Conservation (phyloP, 2,329 filamentous ascomycete species). For the Graphilbum ipis-grandicollis region DNA sequence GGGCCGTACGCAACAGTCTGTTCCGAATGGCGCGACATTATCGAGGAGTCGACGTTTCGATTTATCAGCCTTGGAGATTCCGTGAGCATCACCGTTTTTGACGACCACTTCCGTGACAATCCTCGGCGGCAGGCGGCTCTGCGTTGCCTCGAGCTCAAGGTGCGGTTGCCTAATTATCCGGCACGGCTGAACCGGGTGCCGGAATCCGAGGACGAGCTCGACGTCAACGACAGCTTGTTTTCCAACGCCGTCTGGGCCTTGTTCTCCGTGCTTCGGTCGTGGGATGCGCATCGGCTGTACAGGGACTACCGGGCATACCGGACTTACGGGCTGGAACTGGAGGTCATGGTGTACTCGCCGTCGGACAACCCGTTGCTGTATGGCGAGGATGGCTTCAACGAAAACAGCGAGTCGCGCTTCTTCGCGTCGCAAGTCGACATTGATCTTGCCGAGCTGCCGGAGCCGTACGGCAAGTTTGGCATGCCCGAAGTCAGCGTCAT, state of each 20-base stretch:
- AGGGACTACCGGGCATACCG: slow-evolving; percentile 2
- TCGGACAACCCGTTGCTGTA: slow-evolving; percentile 4
- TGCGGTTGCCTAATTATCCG: slow-evolving; percentile 11
- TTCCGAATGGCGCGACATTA: slow-evolving; percentile 11
- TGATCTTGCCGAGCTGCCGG: slow-evolving; percentile 6
- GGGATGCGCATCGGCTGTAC: slow-evolving; percentile 7
- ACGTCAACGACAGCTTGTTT: slow-evolving; percentile 12
- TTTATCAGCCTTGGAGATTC: slow-evolving; percentile 8
- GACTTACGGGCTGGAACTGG: slow-evolving; percentile 9
- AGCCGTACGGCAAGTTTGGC: slow-evolving; percentile 9
- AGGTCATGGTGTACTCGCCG: slow-evolving; percentile 11
- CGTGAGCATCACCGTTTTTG: slow-evolving; percentile 9
- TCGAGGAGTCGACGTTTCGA: slow-evolving; percentile 12
- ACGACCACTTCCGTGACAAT: slow-evolving; percentile 8
- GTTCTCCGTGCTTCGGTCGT: slow-evolving; percentile 11
- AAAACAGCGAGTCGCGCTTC: slow-evolving; percentile 4
- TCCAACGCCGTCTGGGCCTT: slow-evolving; percentile 11
- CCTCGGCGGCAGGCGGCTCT: slow-evolving; percentile 9
- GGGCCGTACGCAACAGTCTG: slow-evolving; percentile 11
- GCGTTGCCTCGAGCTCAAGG: slow-evolving; percentile 9
- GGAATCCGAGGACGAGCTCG: slow-evolving; percentile 12
- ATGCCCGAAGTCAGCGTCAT: slow-evolving; percentile 10
- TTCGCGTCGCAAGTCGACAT: slow-evolving; percentile 5
- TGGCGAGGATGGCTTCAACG: slow-evolving; percentile 3
- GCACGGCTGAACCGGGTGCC: slow-evolving; percentile 7